Base-by-base conservation (phyloP, 352 stramenopile genomes). In the Globisporangium paddicum region DNA sequence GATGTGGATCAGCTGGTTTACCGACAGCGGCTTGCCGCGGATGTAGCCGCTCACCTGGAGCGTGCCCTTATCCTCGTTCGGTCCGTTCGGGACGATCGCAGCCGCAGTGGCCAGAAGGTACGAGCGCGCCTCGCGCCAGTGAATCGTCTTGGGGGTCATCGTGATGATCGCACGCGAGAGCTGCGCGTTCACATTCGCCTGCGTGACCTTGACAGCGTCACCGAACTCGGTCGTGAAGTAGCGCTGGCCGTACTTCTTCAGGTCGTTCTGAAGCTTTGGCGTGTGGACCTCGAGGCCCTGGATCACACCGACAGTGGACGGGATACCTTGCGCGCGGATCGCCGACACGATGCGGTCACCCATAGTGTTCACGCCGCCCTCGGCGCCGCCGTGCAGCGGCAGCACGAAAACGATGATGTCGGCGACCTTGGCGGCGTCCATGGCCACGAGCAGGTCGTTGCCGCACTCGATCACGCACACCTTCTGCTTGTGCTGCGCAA, bases 1-100 rank as follows among this genome's bases (percentile, higher is more conserved):
- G 38, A 99, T 83, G 72, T 99, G 97, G 34, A 99, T 77, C 13
- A 99, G 78, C 55, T 98, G 83, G 71, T 99, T 98, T 34, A 97
- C 90, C 58, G 91, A 91, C 58, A 99, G 77, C 3, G 96, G 95
- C 59, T 89, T 90, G 40, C 95, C 97, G 14, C 96, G 92, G 56
- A 99, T 70, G 76, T 98, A 99, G 55, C 97, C 97, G 51, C 88
- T 96, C 13, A 99, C 66, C 56, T 87, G 71, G 2, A 98, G 71
- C 62, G 89, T 78, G 26, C 84, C 68, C 30, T 79, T 72, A 30
- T 73, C 66, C 53, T 82, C 75, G 23, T 71, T 71, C 21, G 66
- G 52, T 4, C 74, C 66, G 38, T 77, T 95, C 1, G 93, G 77
- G 38, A 85, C 77, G 28, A 86, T 80, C 19, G 70, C 71, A 28